A percentile compares a stretch with the other conserved stretches of the same genome.
phyloP scores from a whole-genome alignment of 1,284 basidiomycete genomes.

The Cutaneotrichosporon sp. region DNA sequence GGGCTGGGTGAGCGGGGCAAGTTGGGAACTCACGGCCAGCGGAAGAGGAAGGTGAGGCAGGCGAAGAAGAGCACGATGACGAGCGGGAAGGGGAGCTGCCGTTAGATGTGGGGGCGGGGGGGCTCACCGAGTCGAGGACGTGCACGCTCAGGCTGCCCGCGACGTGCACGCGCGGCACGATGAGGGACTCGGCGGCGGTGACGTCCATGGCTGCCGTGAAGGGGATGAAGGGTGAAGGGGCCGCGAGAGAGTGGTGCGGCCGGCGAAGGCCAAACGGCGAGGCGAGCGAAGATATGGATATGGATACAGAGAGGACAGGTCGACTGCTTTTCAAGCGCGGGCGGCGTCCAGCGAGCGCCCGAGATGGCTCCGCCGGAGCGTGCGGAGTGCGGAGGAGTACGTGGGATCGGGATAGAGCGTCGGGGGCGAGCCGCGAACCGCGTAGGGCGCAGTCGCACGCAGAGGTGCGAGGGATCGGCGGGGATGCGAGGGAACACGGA shows the following conservation, averaged over 20 bases:
- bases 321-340: no score
- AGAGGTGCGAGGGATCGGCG: not conserved
- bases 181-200: slow-evolving; percentile 4
- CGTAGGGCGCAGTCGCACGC: no score
- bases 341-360: no score
- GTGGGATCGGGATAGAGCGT: no score
- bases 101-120: not conserved
- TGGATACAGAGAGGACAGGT: no score
- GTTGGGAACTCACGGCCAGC: slow-evolving; percentile 12
- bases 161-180: slow-evolving; percentile 11
- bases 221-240: not conserved
- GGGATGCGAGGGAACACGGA: no score
- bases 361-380: no score
- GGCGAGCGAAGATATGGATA: not conserved
- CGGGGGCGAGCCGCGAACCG: no score
- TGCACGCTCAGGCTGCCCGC: slow-evolving; percentile 8
- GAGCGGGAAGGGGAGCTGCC: slow-evolving; percentile 14
- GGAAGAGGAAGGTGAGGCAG: slow-evolving; percentile 10
- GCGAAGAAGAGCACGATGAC: slow-evolving; percentile 16
- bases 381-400: no score
- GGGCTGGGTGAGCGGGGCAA: not conserved
- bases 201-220: slow-evolving; percentile 6
- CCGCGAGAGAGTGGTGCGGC: no score
- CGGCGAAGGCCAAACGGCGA: not conserved
- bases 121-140: slow-evolving; percentile 16